Evolutionary conservation across 805 yeast genomes (phyloP), one percentile per base, ranked within the genome.

Genomic region (Candida coleopterorum): DNA sequence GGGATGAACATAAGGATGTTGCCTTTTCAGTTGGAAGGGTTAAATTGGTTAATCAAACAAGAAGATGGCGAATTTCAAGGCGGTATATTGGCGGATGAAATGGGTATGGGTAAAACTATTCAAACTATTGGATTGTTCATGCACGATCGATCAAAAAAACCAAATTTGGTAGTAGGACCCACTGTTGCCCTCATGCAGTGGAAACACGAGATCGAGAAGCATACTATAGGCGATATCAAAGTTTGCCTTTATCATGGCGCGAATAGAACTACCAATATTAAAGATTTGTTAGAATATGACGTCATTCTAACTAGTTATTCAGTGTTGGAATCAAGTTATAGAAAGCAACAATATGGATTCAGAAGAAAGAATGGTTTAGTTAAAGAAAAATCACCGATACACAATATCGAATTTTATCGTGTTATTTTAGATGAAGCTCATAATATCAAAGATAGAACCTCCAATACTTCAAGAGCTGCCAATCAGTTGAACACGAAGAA

Each of bases 71-170:
- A 69, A 29, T 90, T 83, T 58, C 70, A 74, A 11, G 98, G 98
- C 18, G 98, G 97, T 11, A 81, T 93, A 8, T 65, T 93, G 32
- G 97, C 98, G 4, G 99, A 93, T 65, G 99, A 93, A 60, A 93
- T 93, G 99, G 99, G 99, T 25, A 90, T 93, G 97, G 99, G 99
- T 44, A 93, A 93, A 52, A 93, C 99, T 0, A 89, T 93, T 34
- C 98, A 93, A 61, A 90, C 96, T 25, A 90, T 93, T 43, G 93
- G 94, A 0, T 61, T 93, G 30, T 75, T 93, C 52, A 77, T 89
- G 78, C 58, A 70, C 32, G 94, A 87, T 56, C 54, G 70, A 34
- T 50, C 64, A 0, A 80, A 78, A 46, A 64, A 76, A 9, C 97
- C 97, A 8, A 85, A 81, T 46, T 63, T 93, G 42, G 97, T 93